Evolutionary conservation across 192 early-diverging fungal species (phyloP), one percentile per base, ranked within the genome.

Genomic region (Chytriomyces sp.): DNA sequence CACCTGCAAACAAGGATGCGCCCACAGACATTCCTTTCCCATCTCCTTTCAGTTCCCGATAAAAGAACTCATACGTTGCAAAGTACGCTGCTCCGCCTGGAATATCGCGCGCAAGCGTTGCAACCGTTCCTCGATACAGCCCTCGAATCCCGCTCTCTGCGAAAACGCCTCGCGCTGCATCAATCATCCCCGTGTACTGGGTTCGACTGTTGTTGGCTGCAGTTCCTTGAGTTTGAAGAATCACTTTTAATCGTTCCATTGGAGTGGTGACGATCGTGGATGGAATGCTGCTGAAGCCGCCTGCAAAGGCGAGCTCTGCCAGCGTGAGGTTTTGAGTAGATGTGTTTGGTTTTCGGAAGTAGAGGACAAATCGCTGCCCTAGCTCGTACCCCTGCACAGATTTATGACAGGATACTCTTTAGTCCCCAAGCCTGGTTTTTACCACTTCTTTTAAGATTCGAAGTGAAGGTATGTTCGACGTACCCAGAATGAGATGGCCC

Each of bases 61-160:
- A 77, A 10, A 60, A 23, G 57, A 72, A 79, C 82, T 96, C 95
- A 80, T 96, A 96, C 23, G 92, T 91, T 70, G 91, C 93, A 86
- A 94, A 96, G 83, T 95, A 95, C 10, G 91, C 94, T 57, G 93
- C 93, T 43, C 91, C 92, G 69, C 94, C 95, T 16, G 94, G 94
- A 48, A 88, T 89, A 79, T 96, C 94, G 68, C 95, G 92, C 69
- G 92, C 65, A 45, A 96, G 87, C 23, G 95, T 96, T 13, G 95
- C 95, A 72, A 89, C 89, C 13, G 93, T 92, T 62, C 95, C 95
- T 80, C 92, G 86, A 89, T 91, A 96, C 83, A 96, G 85, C 61
- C 89, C 90, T 23, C 80, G 61, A 45, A 96, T 63, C 76, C 95
- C 95, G 67, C 91, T 91, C 70, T 94, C 90, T 70, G 88, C 86